phyloP scores from a whole-genome alignment of 768 basidiomycete genomes.

The Roridomyces roridus region DNA sequence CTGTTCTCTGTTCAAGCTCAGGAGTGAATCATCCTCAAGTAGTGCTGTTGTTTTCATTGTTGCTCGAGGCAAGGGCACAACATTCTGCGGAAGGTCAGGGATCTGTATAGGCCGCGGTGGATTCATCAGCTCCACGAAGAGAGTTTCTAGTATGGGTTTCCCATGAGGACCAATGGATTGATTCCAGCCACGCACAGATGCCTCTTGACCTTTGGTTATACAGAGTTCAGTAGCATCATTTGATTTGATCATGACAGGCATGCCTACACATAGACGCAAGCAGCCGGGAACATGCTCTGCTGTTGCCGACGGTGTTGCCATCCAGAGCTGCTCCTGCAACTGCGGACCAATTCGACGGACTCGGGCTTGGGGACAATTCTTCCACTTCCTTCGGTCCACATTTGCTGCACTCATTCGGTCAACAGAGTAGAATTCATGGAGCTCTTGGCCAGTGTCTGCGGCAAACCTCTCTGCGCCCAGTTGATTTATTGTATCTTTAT shows the following conservation, averaged over 20 bases:
- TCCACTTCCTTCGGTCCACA: neutral
- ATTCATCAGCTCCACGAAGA: constrained; percentile 30
- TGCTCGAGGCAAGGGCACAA: constrained; percentile 30
- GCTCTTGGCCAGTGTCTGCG: constrained; percentile 27
- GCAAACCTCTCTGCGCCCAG: constrained; percentile 37
- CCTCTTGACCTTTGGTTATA: constrained; percentile 43
- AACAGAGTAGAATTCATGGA: constrained; percentile 33
- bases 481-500: constrained; percentile 39
- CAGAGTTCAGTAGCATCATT: constrained; percentile 23
- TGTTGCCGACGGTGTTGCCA: constrained; percentile 27
- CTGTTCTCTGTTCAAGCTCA: neutral
- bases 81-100: constrained; percentile 35
- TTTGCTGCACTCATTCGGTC: constrained; percentile 5
- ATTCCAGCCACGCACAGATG: constrained; percentile 31
- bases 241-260: constrained; percentile 28
- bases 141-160: neutral
- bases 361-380: neutral
- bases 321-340: constrained; percentile 29
- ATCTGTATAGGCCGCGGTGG: constrained; percentile 31
- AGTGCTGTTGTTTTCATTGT: neutral
- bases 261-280: constrained; percentile 35
- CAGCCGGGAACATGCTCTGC: constrained; percentile 33
- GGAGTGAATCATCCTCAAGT: neutral
- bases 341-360: constrained; percentile 1
- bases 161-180: neutral